Evolutionary conservation across 2,329 filamentous ascomycete species (phyloP).

Genomic region (Colletotrichum trifolii): DNA sequence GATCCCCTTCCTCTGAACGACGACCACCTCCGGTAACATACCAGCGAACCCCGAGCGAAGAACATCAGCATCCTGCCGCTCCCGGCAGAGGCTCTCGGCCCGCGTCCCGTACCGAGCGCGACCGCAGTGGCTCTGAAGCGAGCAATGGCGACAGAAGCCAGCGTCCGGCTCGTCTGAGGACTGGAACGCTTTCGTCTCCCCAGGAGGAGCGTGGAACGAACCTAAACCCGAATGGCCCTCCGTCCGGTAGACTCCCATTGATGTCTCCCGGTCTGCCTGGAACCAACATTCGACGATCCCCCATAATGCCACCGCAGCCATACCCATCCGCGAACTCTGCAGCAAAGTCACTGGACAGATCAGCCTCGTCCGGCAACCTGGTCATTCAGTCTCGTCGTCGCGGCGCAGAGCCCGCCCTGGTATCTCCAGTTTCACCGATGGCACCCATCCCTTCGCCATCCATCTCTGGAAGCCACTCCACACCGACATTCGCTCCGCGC

Average conservation of each 20-base stretch:
- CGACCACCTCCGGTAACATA: conserved; percentile 58
- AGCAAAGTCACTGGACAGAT: conserved; percentile 42
- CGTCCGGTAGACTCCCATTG: conserved; percentile 45
- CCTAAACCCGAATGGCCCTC: conserved; percentile 14
- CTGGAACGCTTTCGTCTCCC: conserved; percentile 29
- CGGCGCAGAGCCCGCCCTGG: conserved; percentile 52
- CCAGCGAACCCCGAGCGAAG: conserved; percentile 57
- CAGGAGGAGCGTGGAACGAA: conserved; percentile 35
- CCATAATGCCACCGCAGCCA: conserved; percentile 58
- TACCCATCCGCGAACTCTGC: conserved; percentile 44
- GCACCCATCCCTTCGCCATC: conserved; percentile 47
- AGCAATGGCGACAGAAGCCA: conserved; percentile 57
- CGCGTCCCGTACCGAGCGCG: conserved; percentile 54
- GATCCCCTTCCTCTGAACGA: conserved; percentile 56
- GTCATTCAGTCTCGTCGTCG: conserved; percentile 44
- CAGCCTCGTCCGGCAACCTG: conserved; percentile 47
- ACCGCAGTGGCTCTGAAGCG: conserved; percentile 66
- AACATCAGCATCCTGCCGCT: conserved; percentile 45
- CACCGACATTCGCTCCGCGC: conserved; percentile 46
- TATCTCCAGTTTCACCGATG: conserved; percentile 59
- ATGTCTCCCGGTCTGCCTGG: conserved; percentile 60
- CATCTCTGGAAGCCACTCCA: conserved; percentile 46
- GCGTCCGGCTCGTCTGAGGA: conserved; percentile 47
- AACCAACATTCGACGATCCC: conserved; percentile 59
- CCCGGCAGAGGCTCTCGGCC: conserved; percentile 43